Percentiles rank a stretch among this genome's conserved stretches.
Conservation (phyloP, 345 rosid species). For the Stellera chamaejasme region DNA sequence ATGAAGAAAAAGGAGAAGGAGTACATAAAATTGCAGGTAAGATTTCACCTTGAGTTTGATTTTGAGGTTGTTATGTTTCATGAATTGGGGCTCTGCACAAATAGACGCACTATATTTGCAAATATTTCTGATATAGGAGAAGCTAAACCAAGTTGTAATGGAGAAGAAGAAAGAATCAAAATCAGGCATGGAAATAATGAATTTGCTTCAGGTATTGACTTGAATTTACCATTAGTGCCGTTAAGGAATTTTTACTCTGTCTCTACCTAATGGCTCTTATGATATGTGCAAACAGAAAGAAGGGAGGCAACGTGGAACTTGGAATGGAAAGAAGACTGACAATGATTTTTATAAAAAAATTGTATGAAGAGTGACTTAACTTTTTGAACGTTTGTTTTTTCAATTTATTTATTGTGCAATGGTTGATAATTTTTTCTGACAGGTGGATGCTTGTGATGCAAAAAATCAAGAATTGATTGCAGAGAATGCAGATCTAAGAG, state of each 20-base stretch:
- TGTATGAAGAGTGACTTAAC: conserved; percentile 33
- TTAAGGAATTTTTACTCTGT: conserved; percentile 1
- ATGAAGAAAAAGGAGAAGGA: conserved; percentile 97
- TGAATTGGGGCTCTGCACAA: background rate
- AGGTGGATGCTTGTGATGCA: conserved; percentile 96
- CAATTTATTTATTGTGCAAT: background rate
- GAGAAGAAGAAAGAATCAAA: conserved; percentile 97
- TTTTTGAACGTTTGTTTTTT: conserved; percentile 6
- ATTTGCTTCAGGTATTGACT: conserved; percentile 75
- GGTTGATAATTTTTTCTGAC: conserved; percentile 15
- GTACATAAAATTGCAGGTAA: conserved; percentile 90
- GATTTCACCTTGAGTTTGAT: background rate
- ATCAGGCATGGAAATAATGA: conserved; percentile 99
- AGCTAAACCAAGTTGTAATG: conserved; percentile 91
- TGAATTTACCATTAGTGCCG: background rate
- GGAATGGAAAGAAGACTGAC: conserved; percentile 98
- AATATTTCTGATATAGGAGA: conserved; percentile 50
- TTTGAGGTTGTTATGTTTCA: background rate
- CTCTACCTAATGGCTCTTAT: conserved; percentile 7
- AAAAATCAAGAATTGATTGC: conserved; percentile 88
- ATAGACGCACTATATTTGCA: background rate
- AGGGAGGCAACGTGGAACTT: conserved; percentile 96
- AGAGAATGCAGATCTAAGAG: conserved; percentile 87
- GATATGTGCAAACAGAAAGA: conserved; percentile 59
- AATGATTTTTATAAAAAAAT: conserved; percentile 92